A percentile compares a stretch with the other conserved stretches of the same genome.
Conservation (phyloP, 208 protist species). For the Crithidia bombi region DNA sequence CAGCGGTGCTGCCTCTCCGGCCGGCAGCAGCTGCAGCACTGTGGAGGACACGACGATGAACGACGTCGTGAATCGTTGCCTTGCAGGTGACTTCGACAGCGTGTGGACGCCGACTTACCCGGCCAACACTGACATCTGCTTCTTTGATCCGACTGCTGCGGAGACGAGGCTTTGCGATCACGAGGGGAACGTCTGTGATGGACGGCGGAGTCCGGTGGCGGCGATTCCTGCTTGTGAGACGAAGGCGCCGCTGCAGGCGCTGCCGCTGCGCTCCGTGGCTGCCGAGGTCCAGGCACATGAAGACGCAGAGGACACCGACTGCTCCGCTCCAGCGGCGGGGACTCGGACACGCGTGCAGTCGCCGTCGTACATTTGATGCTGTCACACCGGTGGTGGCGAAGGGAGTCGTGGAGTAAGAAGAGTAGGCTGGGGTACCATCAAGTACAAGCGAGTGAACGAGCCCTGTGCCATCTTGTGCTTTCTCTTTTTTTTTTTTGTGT, state of each 20-base stretch:
- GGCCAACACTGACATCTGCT: neutral
- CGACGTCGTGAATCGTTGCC: constrained; percentile 24
- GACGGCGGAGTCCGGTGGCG: constrained; percentile 5
- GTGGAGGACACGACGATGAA: constrained; percentile 11
- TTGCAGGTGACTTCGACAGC: constrained; percentile 23
- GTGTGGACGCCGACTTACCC: constrained; percentile 1
- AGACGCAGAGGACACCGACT: constrained; percentile 20
- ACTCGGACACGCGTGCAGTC: constrained; percentile 42
- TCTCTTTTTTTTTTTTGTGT: too few relatives aligned
- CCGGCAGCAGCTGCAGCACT: constrained; percentile 24
- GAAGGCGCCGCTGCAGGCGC: neutral
- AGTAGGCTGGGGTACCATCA: too few relatives aligned
- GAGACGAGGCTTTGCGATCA: neutral
- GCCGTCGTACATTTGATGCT: constrained; percentile 1
- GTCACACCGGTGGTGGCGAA: neutral
- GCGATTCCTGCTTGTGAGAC: neutral
- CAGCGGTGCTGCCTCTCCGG: constrained; percentile 3
- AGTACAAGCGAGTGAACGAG: too few relatives aligned
- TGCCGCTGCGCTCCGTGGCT: constrained; percentile 11
- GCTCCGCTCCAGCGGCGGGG: constrained; percentile 20
- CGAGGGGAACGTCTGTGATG: neutral
- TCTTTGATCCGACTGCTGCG: too few relatives aligned
- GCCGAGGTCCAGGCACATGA: neutral
- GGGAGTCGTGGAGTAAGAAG: too few relatives aligned
- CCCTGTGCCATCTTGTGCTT: too few relatives aligned